Base-by-base conservation (phyloP, 2,329 filamentous ascomycete species). In the Clonostachys rhizophaga region DNA sequence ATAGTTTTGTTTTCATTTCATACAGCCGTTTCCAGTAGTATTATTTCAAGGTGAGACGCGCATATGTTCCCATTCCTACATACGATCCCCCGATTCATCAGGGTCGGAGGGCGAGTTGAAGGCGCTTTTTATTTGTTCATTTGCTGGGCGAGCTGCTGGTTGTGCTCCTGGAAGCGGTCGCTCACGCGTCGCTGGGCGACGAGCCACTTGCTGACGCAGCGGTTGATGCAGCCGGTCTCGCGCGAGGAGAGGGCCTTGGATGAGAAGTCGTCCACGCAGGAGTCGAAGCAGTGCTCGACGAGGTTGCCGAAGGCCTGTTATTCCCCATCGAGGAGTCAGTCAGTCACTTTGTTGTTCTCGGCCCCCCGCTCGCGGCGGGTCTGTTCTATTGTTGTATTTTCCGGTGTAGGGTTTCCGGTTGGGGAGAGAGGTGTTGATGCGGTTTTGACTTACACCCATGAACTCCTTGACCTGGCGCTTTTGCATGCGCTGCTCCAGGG, bases 391-490 rank as follows among this genome's bases (percentile, higher is more conserved):
- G 24, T 30, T 30, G 24, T 10, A 10, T 30, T 8, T 30, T 8
- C 24, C 24, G 9, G 24, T 30, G 7, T 30, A 11, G 17, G 12
- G 17, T 12, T 18, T 18, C 18, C 18, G 18, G 18, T 18, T 18
- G 18, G 18, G 18, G 18, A 18, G 18, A 18, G 44, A 13, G 14
- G 10, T 18, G 44, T 42, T 45, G 42, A 50, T 48, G 43, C 17
- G n/a, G 36, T 48, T 10, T 30, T 30, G 24, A 78, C 89, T 59
- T 79, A 97, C 94, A 61, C 83, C 88, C 86, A 97, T 96, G 67
- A 99, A 97, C 67, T 97, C 92, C 76, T 96, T 96, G 79, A 99
- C 89, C 74, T 99, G 94, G 74, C 94, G 95, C 74, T 89, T 88
- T 77, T 97, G 91, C 83, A 99, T 91, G 71, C 94, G 90, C 73